Base-by-base conservation (phyloP, 352 stramenopile genomes). In the Saprolegnia parasitica region DNA sequence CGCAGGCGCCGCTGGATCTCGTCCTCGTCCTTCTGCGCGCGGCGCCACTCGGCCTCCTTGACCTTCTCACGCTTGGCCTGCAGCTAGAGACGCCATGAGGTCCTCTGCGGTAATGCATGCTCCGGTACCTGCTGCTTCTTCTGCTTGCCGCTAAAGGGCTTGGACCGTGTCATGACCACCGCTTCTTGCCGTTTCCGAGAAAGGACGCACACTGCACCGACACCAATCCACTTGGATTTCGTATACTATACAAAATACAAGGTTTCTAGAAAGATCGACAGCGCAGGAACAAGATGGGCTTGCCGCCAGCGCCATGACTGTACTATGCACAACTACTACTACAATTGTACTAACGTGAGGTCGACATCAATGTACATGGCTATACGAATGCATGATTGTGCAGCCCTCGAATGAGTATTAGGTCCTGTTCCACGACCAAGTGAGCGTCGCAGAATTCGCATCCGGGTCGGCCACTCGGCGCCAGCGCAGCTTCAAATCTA, bases 71-170 rank as follows among this genome's bases (percentile, higher is more conserved):
- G 83, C 74, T 92, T 92, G 40, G 87, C 81, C 46, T 86, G 75
- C 26, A 94, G 81, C 83, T 90, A 61, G 16, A 29, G 8, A 52
- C 45, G n/a, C 21, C 50, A 40, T 29, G 45, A 56, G 9, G 49
- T 46, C 46, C 56, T 35, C 23, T 23, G 23, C 61, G 9, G 39
- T 13, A 8, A 21, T 46, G 47, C 2, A 35, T 5, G 21, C 21
- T 5, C 26, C 26, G 42, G 32, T 26, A 89, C 84, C 80, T 94
- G 86, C 68, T 91, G 83, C 77, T 94, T 94, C 81, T 94, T 94
- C 68, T 83, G 84, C 67, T 94, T 94, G 71, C 83, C 84, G 65
- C 84, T 92, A 67, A 94, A 94, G n/a, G 84, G 86, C 75, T 86
- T 92, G 76, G 86, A 90, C 67, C 80, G 72, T 23, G 78, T 74